These are phyloP conservation scores for Aspergillus affinis DNA, from an alignment of 495 filamentous ascomycete species.

Conservation along the genomic window DNA sequence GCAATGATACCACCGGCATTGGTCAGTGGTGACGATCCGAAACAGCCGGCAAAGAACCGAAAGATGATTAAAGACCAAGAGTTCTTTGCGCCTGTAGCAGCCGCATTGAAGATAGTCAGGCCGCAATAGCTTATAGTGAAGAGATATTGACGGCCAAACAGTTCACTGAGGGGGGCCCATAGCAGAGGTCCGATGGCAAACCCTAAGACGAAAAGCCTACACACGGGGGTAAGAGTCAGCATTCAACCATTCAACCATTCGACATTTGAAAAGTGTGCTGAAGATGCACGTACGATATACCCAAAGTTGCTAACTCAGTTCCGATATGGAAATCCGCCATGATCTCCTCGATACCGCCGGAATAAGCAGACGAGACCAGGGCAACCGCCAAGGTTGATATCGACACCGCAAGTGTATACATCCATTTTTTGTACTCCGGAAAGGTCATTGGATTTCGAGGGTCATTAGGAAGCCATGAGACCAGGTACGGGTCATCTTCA, in stretches of 20 bases:
- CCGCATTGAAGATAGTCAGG: slow-evolving; percentile 60
- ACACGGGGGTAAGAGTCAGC: background rate
- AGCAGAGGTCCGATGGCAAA: slow-evolving; percentile 61
- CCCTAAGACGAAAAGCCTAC: slow-evolving; percentile 57
- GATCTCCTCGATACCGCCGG: slow-evolving; percentile 58
- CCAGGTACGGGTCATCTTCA: slow-evolving; percentile 61
- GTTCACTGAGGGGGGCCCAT: slow-evolving; percentile 58
- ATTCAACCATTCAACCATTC: background rate
- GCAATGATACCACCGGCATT: slow-evolving; percentile 63
- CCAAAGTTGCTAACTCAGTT: slow-evolving; percentile 53
- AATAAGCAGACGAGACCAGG: slow-evolving; percentile 65
- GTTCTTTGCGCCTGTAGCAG: slow-evolving; percentile 53
- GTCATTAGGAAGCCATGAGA: slow-evolving; percentile 64
- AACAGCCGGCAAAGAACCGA: slow-evolving; percentile 66
- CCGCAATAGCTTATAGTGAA: slow-evolving; percentile 56
- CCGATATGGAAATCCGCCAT: slow-evolving; percentile 52
- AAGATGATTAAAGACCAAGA: slow-evolving; percentile 60
- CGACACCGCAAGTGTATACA: slow-evolving; percentile 54
- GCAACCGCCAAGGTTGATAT: slow-evolving; percentile 62
- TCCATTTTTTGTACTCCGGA: slow-evolving; percentile 53
- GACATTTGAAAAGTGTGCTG: background rate
- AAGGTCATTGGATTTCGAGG: slow-evolving; percentile 60
- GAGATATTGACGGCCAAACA: slow-evolving; percentile 60
- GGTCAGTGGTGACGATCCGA: slow-evolving; percentile 62
- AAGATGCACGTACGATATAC: slow-evolving; percentile 40